Base-by-base conservation (phyloP, 1,284 basidiomycete genomes). In the Laetiporus sulphureus region DNA sequence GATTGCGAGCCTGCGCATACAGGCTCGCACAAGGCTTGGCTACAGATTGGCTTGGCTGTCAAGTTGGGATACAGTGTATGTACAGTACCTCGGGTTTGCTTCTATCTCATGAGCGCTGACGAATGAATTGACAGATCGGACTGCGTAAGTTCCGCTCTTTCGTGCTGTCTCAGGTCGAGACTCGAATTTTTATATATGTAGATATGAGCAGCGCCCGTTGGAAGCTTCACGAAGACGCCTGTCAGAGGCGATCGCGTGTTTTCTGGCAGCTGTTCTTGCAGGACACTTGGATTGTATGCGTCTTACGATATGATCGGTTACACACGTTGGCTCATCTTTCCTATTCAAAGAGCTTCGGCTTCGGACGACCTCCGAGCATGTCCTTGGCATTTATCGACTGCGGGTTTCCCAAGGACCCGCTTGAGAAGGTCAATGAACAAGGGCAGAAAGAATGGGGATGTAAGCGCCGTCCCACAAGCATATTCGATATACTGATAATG, bases 181-280 rank as follows among this genome's bases (percentile, higher is more conserved):
- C 25, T 24, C 21, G 27, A 3, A 15, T 33, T 15, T 34, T 4
- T 13, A 25, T 27, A 5, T 20, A n/a, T 37, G 4, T 44, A 86
- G 83, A 86, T 56, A 66, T 84, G 21, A 75, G 77, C 49, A 68
- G 74, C 40, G 63, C 67, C 8, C 64, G 75, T 32, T 85, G 82
- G 75, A 69, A 73, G 11, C 65, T 81, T 8, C 65, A 66, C 25
- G 62, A 68, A 25, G 57, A 63, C 21, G 62, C 69, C 35, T 59
- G 67, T 12, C 63, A 75, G 39, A 62, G 66, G 40, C 72, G 82
- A 5, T 70, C 67, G 44, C 67, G 66, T 19, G 63, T 79, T 3
- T 84, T 83, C 53, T 85, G 82, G 79, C 75, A 79, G 43, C 55
- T 83, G 12, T 80, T 79, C 51, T 44, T 63, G 16, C 57, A 70